Base-by-base conservation (phyloP, 306 rosid species). In the Calophaca sinica region DNA sequence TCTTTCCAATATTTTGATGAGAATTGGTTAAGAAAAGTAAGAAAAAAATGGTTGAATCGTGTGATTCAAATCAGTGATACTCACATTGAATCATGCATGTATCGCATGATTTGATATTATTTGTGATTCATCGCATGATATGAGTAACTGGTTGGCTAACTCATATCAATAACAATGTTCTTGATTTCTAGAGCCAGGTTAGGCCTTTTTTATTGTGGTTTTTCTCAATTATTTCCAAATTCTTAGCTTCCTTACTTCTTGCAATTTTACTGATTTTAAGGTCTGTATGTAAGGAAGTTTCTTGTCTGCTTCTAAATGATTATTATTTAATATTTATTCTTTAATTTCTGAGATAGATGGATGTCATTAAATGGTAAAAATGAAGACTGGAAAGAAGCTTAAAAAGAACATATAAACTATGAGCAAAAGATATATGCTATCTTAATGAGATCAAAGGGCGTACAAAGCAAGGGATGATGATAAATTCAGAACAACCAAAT, bases 401-500 rank as follows among this genome's bases (percentile, higher is more conserved):
- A 45, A 50, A 15, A 65, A 13, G 9, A 52, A 79, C 38, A 53
- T 61, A 39, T 3, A 33, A 46, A 53, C 63, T 61, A 14, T 59
- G 68, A 55, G 50, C 26, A 70, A 49, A 74, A 62, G 20, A 54
- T 42, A 48, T 7, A 55, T 38, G 58, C 15, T 15, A 74, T 45
- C 36, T 52, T 41, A 62, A 48, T 33, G 62, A 59, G 54, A 58
- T 12, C 60, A 26, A 45, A 32, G 44, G 46, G 41, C 42, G 55
- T 7, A 38, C 32, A 73, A 73, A 45, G 42, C 33, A 31, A 54
- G 39, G 36, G 44, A 33, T n/a, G 36, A 58, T 66, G 39, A 36
- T 39, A 62, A 38, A 29, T 45, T 78, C 38, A 54, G 57, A 75
- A 65, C 31, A 46, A 33, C 9, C 38, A 80, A 73, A 73, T 38